phyloP scores from a whole-genome alignment of 2,329 filamentous ascomycete species.

The Cladophialophora immunda region DNA sequence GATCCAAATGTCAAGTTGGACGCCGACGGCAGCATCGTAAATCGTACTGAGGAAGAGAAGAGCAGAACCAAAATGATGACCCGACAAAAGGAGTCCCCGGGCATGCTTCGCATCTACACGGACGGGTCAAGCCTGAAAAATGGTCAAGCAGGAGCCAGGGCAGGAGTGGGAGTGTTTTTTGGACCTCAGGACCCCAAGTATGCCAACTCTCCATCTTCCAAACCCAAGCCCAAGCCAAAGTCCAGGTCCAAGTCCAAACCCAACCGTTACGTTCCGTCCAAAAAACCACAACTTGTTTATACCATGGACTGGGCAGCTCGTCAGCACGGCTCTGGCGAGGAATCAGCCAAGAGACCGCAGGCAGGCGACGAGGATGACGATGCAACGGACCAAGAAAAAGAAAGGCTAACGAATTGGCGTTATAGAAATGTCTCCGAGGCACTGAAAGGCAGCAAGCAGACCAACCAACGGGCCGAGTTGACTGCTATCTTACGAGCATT shows the following conservation, averaged over 20 bases:
- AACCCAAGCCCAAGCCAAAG: slow-evolving; percentile 25
- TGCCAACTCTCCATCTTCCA: slow-evolving; percentile 39
- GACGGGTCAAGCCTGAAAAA: slow-evolving; percentile 70
- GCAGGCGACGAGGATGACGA: slow-evolving; percentile 13
- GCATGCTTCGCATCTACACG: slow-evolving; percentile 68
- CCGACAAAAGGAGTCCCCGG: slow-evolving; percentile 53
- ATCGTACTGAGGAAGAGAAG: slow-evolving; percentile 63
- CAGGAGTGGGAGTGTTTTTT: slow-evolving; percentile 72
- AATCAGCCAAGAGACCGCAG: slow-evolving; percentile 15
- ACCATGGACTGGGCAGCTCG: slow-evolving; percentile 40
- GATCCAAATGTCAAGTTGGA: slow-evolving; percentile 67
- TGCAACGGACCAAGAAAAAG: slow-evolving; percentile 21
- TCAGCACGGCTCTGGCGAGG: slow-evolving; percentile 14
- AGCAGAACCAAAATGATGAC: slow-evolving; percentile 55
- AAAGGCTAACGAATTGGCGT: slow-evolving; percentile 41
- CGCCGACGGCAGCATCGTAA: slow-evolving; percentile 62
- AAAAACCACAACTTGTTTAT: slow-evolving; percentile 34
- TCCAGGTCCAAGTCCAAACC: slow-evolving; percentile 21
- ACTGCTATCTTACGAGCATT: slow-evolving; percentile 86
- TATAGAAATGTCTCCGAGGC: slow-evolving; percentile 77
- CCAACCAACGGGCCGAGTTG: slow-evolving; percentile 95
- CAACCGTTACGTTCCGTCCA: slow-evolving; percentile 31
- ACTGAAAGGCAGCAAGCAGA: slow-evolving; percentile 77
- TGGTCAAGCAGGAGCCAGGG: slow-evolving; percentile 63
- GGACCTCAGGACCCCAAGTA: slow-evolving; percentile 66